Evolutionary conservation across 1,139 yeast species (phyloP), one percentile per base, ranked within the genome.

Genomic region (Suhomyces bribrorum): DNA sequence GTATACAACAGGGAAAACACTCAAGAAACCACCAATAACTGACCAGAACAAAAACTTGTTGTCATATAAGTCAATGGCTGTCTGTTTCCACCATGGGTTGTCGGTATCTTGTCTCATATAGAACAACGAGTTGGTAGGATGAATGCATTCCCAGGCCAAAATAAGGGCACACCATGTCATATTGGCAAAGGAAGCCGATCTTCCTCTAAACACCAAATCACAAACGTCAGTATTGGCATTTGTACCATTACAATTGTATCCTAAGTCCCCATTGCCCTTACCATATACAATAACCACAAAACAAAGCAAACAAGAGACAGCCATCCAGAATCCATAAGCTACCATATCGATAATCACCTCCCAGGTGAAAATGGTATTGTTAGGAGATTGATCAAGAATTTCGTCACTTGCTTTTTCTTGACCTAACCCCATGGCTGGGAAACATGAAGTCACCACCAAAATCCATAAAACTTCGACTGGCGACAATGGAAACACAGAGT

Each of bases 401-500:
- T 62, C 68, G 29, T 60, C 65, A 31, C 49, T 42, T 11, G 68
- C 68, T 32, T 50, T 52, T 40, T 64, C 68, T 45, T 62, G 68
- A 25, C 69, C 69, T 50, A 64, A 61, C 2, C 68, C 69, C 69
- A 64, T 64, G 34, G 69, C 69, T 18, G 69, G 69, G 59, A 63
- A 64, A 47, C 68, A 63, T 4, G 68, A 62, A 2, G 69, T 64
- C 16, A 63, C 64, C 11, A 64, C 68, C 47, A 64, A 50, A 43
- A 64, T 59, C 69, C 69, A 64, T 46, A 64, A 59, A 11, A 62
- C 67, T 44, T 64, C 67, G 25, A 64, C 69, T 2, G 69, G 69
- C 7, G 66, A 56, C 30, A 64, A 57, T 14, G 68, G 68, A 50
- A 64, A 64, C 14, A 64, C 68, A 7, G 69, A 64, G 40, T 46